Evolutionary conservation across 1,284 basidiomycete species (phyloP), one percentile per base, ranked within the genome.

Genomic region (Austroboletus niveus): DNA sequence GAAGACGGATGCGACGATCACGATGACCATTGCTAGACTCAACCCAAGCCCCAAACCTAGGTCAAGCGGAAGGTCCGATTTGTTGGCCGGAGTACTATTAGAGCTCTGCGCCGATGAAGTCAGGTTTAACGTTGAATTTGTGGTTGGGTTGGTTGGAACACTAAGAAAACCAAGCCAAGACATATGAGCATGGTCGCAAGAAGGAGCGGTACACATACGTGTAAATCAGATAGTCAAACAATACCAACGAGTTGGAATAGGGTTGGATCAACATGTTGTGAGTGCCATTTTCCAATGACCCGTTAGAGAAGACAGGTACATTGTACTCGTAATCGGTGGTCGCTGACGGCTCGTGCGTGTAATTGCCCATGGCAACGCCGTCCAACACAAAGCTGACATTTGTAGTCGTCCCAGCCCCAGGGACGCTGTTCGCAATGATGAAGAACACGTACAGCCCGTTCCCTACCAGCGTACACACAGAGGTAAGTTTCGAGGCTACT

Each of bases 401-500:
- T 2, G 57, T 63, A 8, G 41, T 4, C 3, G 39, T 34, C 2
- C 5, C 20, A 3, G 36, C 27, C 32, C 2, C 0, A 2, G 20
- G 0, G 2, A 51, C 14, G 5, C 2, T 35, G 43, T 60, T 62
- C 12, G 60, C 51, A 0, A 51, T 6, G 32, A 60, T 55, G 35
- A 63, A 61, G 43, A 62, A 61, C 30, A 64, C 52, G 12, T 64
- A 61, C 10, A 64, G 1, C 1, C 40, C 59, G 14, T 34, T 61
- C 29, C 62, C 60, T 61, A 41, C 2, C 9, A 12, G 7, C 14
- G 4, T 30, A 7, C 7, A 5, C 29, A 5, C 1, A 2, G 9
- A 24, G 22, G 22, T 24, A 2, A 24, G 22, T 24, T 24, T 24
- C 22, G 22, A 2, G 34, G 22, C 11, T 17, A 9, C 17, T 38